Conservation (phyloP, 495 filamentous ascomycete species). For the Penicillium coprophilum region DNA sequence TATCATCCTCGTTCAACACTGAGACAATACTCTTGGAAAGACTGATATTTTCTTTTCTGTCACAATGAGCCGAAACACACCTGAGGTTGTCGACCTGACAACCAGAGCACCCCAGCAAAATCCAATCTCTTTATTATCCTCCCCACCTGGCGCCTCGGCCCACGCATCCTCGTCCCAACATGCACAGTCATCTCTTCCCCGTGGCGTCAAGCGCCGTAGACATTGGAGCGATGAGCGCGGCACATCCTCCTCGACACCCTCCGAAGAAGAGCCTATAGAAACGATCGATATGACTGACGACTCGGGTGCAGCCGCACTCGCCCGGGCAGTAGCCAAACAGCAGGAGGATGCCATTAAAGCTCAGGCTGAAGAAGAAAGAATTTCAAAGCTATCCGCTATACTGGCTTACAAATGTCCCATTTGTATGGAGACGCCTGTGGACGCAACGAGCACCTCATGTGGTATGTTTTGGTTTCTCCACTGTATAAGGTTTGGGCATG, state of each 20-base stretch:
- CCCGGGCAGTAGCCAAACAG: background rate
- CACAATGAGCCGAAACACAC: background rate
- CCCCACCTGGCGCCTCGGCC: background rate
- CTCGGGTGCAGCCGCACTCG: background rate
- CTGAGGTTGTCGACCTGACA: conserved; percentile 6
- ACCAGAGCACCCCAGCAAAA: background rate
- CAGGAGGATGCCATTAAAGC: background rate
- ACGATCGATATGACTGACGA: background rate
- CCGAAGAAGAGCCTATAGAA: background rate
- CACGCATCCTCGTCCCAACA: background rate
- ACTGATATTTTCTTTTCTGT: background rate
- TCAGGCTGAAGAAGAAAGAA: conserved; percentile 19
- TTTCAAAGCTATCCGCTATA: conserved; percentile 53
- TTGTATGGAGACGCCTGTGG: conserved; percentile 75
- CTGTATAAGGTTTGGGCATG: too few relatives aligned
- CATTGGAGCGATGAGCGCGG: background rate
- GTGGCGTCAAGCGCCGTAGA: background rate
- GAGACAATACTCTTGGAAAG: background rate
- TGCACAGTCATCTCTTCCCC: background rate
- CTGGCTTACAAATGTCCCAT: conserved; percentile 70
- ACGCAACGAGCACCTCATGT: conserved; percentile 77
- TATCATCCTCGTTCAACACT: background rate
- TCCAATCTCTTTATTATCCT: conserved; percentile 1
- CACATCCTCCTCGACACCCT: background rate
- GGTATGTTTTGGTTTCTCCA: conserved; percentile 55